Evolutionary conservation across 768 basidiomycete genomes (phyloP), one percentile per base, ranked within the genome.

Genomic region (Suillus subaureus): DNA sequence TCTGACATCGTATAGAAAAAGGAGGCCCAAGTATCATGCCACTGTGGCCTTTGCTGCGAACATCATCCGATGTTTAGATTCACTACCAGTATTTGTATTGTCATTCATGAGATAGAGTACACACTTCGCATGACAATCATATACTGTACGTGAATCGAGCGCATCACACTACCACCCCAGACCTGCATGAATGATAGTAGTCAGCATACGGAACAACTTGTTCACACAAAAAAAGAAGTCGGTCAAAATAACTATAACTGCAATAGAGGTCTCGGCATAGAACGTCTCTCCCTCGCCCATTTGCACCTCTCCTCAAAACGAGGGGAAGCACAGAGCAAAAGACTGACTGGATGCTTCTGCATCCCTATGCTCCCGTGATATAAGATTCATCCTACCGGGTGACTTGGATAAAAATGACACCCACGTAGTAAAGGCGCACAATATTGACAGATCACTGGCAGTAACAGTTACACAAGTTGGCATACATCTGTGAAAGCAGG

Each of bases 201-300:
- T 55, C 2, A 55, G 54, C 54, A 55, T 3, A 21, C 31, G 31
- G 31, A 33, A 55, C 12, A 55, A 31, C 31, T 33, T 12, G 2
- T 3, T 21, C 54, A 33, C 21, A n/a, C 11, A 55, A 12, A 33
- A 33, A 33, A 1, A 33, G 11, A 55, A 55, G 49, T 61, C 68
- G 70, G 47, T 76, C 75, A 76, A 73, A 77, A 76, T 74, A 76
- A 76, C 72, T 73, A 76, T 76, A 74, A 77, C 76, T 65, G 61
- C 42, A 37, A 55, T 60, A 66, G 65, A 64, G 15, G 60, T 68
- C 75, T 67, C 69, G 28, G 64, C 71, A 49, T 61, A 43, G 70
- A 76, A 68, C 57, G 57, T 39, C 57, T 18, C 49, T 64, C 39
- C 70, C 45, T 64, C 58, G 31, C 66, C 64, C 70, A 7, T 70